Evolutionary conservation across 2,329 filamentous ascomycete genomes (phyloP).

Genomic region (Ophiocordyceps camponoti-saundersi): DNA sequence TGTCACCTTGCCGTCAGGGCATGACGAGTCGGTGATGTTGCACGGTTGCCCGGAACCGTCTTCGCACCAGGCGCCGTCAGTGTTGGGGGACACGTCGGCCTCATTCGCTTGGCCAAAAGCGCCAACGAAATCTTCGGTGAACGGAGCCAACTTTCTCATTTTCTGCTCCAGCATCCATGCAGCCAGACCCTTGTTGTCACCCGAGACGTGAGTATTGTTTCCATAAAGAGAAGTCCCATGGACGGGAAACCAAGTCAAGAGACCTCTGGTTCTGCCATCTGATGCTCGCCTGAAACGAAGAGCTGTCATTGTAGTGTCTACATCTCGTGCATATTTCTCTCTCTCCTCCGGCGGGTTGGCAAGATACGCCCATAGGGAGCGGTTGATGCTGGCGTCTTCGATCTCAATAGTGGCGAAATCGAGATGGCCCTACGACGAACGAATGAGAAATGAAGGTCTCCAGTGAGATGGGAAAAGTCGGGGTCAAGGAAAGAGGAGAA

Average conservation of each 20-base stretch:
- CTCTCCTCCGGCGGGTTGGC: slow-evolving; percentile 69
- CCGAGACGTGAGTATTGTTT: slow-evolving; percentile 80
- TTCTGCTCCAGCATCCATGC: slow-evolving; percentile 68
- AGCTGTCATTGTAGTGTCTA: slow-evolving; percentile 49
- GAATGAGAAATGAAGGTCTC: background rate
- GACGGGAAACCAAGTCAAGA: slow-evolving; percentile 81
- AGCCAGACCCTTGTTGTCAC: slow-evolving; percentile 91
- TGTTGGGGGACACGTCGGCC: slow-evolving; percentile 78
- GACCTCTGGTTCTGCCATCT: slow-evolving; percentile 59
- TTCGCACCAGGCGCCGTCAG: slow-evolving; percentile 76
- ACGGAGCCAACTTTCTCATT: slow-evolving; percentile 32
- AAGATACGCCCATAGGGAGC: slow-evolving; percentile 75
- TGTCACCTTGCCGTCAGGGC: slow-evolving; percentile 49
- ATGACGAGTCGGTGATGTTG: slow-evolving; percentile 69
- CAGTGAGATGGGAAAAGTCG: background rate
- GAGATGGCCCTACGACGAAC: slow-evolving; percentile 39
- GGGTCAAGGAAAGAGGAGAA: background rate
- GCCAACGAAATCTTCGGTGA: slow-evolving; percentile 58
- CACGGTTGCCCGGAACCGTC: slow-evolving; percentile 60
- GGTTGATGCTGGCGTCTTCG: slow-evolving; percentile 66
- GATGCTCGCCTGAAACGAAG: slow-evolving; percentile 59
- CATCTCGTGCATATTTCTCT: slow-evolving; percentile 39
- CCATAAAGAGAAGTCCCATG: slow-evolving; percentile 83
- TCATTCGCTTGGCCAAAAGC: slow-evolving; percentile 88
- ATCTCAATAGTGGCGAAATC: slow-evolving; percentile 55